Evolutionary conservation across 2,329 filamentous ascomycete species (phyloP).

Genomic region (Colletotrichum trifolii): DNA sequence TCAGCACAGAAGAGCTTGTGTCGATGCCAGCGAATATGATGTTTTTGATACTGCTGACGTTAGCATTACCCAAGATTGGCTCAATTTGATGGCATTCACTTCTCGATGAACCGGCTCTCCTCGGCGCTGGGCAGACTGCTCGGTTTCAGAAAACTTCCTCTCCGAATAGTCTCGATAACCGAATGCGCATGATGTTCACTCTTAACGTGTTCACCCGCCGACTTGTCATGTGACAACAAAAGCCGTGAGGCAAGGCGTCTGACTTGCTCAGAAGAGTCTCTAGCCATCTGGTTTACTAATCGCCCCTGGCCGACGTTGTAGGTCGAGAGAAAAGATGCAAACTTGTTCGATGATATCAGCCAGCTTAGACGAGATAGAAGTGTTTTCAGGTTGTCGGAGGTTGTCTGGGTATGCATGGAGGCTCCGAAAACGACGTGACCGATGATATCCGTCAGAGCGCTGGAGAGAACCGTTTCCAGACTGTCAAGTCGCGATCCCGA

Average conservation of each 20-base stretch:
- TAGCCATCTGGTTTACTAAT: neutral
- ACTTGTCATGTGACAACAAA: neutral
- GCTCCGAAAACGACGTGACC: neutral
- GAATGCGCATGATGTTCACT: neutral
- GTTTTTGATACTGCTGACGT: neutral
- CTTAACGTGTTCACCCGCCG: neutral
- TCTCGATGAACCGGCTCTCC: neutral
- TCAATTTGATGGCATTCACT: neutral
- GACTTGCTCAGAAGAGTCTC: neutral
- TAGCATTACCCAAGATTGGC: neutral
- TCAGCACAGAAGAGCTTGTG: neutral
- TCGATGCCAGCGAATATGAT: neutral
- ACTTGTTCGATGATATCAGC: neutral
- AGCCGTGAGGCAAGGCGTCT: neutral
- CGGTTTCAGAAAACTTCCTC: neutral
- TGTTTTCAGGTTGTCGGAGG: neutral
- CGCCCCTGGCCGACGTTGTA: neutral
- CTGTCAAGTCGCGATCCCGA: neutral
- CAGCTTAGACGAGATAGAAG: neutral
- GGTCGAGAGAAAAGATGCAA: neutral
- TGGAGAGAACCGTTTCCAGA: neutral
- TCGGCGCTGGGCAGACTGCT: neutral
- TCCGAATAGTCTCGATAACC: neutral
- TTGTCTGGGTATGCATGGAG: neutral
- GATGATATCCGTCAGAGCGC: neutral